These are phyloP conservation scores for Meira nashicola DNA, from an alignment of 1,284 basidiomycete species.

Conservation along the genomic window DNA sequence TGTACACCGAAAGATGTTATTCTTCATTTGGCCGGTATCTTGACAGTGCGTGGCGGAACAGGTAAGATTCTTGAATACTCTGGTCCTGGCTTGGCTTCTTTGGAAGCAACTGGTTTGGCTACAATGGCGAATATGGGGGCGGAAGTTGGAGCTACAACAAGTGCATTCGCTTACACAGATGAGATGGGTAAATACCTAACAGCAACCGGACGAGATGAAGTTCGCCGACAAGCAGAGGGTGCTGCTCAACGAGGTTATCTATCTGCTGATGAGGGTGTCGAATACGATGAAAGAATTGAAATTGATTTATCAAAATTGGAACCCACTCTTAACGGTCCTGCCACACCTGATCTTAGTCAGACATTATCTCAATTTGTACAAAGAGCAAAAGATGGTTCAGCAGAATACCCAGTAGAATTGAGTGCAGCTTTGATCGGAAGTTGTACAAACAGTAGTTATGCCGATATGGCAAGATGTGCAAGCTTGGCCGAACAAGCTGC, in stretches of 20 bases:
- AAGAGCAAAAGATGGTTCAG: constrained; percentile 77
- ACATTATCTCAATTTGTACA: constrained; percentile 84
- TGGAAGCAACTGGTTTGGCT: constrained; percentile 91
- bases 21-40: constrained; percentile 83
- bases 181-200: constrained; percentile 80
- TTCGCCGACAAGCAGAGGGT: constrained; percentile 78
- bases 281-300: constrained; percentile 93
- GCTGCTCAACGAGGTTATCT: constrained; percentile 76
- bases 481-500: constrained; percentile 87
- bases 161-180: constrained; percentile 89
- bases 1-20: constrained; percentile 95
- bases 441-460: constrained; percentile 73
- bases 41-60: constrained; percentile 95
- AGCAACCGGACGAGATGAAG: constrained; percentile 82
- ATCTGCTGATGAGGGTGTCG: constrained; percentile 76
- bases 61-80: constrained; percentile 96
- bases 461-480: constrained; percentile 71
- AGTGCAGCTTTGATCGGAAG: constrained; percentile 90
- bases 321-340: constrained; percentile 87
- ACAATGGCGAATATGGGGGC: constrained; percentile 99
- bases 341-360: constrained; percentile 94
- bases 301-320: constrained; percentile 89
- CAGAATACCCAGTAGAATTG: constrained; percentile 75
- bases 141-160: constrained; percentile 96
- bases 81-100: constrained; percentile 81